phyloP scores from a whole-genome alignment of 768 basidiomycete species.

The Trametes gibbosa region DNA sequence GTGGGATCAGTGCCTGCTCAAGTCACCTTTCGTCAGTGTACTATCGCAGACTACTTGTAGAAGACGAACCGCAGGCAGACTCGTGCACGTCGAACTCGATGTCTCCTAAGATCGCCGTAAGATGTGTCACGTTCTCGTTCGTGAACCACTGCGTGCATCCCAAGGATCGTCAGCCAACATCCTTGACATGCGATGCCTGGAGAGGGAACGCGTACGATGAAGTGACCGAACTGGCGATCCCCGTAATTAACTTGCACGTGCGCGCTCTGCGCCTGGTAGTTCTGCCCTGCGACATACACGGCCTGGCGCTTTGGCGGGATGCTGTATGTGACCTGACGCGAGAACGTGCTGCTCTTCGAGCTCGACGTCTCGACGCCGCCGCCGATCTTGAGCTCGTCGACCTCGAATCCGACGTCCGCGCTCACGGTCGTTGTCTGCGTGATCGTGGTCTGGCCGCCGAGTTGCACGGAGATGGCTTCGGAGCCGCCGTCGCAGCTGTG shows the following conservation, averaged over 20 bases:
- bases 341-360: not conserved
- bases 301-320: conserved; percentile 9
- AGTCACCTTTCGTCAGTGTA: not conserved
- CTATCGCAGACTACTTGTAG: not conserved
- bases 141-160: conserved; percentile 1
- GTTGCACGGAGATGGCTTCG: not conserved
- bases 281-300: conserved; percentile 4
- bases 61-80: not conserved
- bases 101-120: conserved; percentile 1
- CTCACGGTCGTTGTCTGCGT: not conserved
- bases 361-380: not conserved
- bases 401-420: conserved; percentile 2
- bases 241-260: conserved; percentile 12
- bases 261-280: conserved; percentile 1
- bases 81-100: conserved; percentile 10
- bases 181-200: not conserved
- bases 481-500: not conserved
- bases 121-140: not conserved
- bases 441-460: conserved; percentile 1
- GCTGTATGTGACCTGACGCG: not conserved
- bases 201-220: not conserved
- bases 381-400: conserved; percentile 9
- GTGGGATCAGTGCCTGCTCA: not conserved
- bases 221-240: conserved; percentile 5
- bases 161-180: not conserved